Evolutionary conservation across 176 grass and related monocot genomes (phyloP).

Genomic region (Typha latifolia): DNA sequence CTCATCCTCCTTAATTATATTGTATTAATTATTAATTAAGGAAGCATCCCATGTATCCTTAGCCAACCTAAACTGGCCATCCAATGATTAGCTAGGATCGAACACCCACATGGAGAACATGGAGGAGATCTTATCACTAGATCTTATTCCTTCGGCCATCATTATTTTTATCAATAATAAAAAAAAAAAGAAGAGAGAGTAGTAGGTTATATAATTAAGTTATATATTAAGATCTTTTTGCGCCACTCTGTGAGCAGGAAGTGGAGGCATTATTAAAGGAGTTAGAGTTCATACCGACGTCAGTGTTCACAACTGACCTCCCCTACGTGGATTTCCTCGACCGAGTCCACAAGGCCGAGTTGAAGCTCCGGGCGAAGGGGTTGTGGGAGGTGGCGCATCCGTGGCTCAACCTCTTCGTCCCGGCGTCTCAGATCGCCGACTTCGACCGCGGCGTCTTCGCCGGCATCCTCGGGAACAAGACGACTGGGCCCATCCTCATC

Average conservation of each 20-base stretch:
- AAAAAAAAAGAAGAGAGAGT: background rate
- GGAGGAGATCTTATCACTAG: slow-evolving; percentile 37
- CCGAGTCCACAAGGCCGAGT: slow-evolving; percentile 85
- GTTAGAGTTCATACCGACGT: slow-evolving; percentile 57
- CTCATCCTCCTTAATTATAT: background rate
- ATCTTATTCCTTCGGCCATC: slow-evolving; percentile 40
- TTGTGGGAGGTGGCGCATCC: slow-evolving; percentile 96
- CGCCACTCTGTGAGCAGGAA: slow-evolving; percentile 22
- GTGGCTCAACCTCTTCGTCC: slow-evolving; percentile 96
- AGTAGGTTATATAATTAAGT: background rate
- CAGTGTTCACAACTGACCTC: slow-evolving; percentile 87
- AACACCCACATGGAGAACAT: slow-evolving; percentile 39
- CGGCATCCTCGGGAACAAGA: slow-evolving; percentile 59
- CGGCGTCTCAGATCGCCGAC: slow-evolving; percentile 73
- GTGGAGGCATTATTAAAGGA: slow-evolving; percentile 60
- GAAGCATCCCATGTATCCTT: slow-evolving; percentile 18
- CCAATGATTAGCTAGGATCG: slow-evolving; percentile 32
- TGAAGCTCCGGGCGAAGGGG: slow-evolving; percentile 67
- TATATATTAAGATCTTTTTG: background rate
- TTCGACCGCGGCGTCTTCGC: slow-evolving; percentile 81
- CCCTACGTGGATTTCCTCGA: slow-evolving; percentile 82
- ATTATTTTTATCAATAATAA: slow-evolving; percentile 11
- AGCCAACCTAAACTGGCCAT: background rate
- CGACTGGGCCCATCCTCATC: slow-evolving; percentile 87
- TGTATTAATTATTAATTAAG: background rate